These are phyloP conservation scores for Flaveria floridana DNA, from an alignment of 140 eudicot species.

Conservation along the genomic window DNA sequence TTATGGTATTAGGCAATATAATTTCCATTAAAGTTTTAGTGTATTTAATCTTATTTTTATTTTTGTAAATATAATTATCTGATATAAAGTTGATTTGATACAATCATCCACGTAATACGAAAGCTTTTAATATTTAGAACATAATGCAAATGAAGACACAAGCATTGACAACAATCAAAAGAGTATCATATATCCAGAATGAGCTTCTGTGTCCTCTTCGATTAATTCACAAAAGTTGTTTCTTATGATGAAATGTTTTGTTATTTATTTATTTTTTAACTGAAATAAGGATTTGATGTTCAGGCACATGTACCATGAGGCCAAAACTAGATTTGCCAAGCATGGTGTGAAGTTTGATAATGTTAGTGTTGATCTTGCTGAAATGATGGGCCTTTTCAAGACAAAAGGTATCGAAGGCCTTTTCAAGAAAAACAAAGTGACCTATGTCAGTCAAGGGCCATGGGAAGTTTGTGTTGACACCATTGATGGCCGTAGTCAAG, in stretches of 20 bases:
- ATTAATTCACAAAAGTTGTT: background rate
- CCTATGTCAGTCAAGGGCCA: slow-evolving; percentile 11
- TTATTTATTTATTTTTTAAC: background rate
- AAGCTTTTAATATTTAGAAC: background rate
- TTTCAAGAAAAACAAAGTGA: slow-evolving; percentile 23
- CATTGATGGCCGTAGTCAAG: background rate
- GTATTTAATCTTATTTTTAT: too few species aligned
- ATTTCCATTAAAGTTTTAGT: too few species aligned
- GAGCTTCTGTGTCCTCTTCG: background rate
- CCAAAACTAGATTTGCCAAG: slow-evolving; percentile 11
- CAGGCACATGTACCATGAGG: slow-evolving; percentile 23
- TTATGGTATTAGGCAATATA: too few species aligned
- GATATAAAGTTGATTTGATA: too few species aligned
- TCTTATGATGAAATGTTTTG: background rate
- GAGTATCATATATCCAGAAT: background rate
- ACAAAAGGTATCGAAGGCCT: slow-evolving; percentile 15
- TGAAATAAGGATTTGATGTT: slow-evolving; percentile 1
- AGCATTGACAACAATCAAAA: too few species aligned
- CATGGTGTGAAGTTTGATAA: slow-evolving; percentile 22
- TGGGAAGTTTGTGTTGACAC: slow-evolving; percentile 3
- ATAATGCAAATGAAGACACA: too few species aligned
- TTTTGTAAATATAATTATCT: too few species aligned
- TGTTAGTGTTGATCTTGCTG: slow-evolving; percentile 1
- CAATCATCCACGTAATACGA: too few species aligned
- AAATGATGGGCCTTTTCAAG: background rate